Base-by-base conservation (phyloP, 768 basidiomycete species). In the Lentinula boryana region DNA sequence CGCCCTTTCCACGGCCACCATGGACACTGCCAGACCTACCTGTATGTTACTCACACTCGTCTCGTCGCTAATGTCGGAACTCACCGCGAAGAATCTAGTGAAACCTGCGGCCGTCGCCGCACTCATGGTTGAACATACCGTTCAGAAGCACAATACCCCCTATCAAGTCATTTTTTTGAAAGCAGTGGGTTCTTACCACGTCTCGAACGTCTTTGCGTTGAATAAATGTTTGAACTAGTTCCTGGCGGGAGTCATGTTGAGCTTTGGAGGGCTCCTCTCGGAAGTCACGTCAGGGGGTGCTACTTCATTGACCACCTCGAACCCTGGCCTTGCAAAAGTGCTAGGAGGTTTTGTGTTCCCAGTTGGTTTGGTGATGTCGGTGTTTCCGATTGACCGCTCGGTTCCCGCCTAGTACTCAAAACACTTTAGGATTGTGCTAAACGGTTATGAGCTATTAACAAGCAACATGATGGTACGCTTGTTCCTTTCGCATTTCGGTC, bases 341-440 rank as follows among this genome's bases (percentile, higher is more conserved):
- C 70, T 90, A 2, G 80, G 80, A 16, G 88, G 85, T 15, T 81
- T 88, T 51, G 84, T 90, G 27, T 90, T 90, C 69, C 88, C 88
- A 8, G 85, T 87, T 2, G 88, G 88, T 67, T 82, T 90, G 75
- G 84, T 87, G 58, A 90, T 90, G 88, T 89, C 65, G 62, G 77
- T 43, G 1, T 58, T 38, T 36, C 33, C 33, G 12, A 36, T 12
- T n/a, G 23, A 12, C 38, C 51, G 38, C 27, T 27, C 13, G 18
- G 4, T 40, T n/a, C 15, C 27, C 31, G 4, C 12, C 23, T 27
- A 27, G 23, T 46, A 62, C 31, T 21, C n/a, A 31, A n/a, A 31
- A 23, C 60, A 3, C 50, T 23, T 21, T 18, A 90, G 88, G 88
- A 88, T 91, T 62, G 79, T 87, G 13, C 74, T 90, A 13, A 85